Evolutionary conservation across 805 yeast genomes (phyloP), one percentile per base, ranked within the genome.

Genomic region (Ogataea trehalophila): DNA sequence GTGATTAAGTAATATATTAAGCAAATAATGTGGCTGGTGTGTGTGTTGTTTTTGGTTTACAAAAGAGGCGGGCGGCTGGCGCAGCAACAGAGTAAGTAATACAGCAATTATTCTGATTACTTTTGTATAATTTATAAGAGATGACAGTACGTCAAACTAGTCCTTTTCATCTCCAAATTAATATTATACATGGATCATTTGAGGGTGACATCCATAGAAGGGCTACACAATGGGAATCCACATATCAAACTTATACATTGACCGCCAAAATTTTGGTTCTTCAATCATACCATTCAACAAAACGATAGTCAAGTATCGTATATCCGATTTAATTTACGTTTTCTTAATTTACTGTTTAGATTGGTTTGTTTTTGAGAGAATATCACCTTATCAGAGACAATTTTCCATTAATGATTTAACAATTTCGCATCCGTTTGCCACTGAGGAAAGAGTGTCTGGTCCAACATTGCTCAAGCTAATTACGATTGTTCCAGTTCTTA

Each of bases 381-480:
- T 63, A 13, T 59, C 70, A 34, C 97, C 97, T 1, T 86, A 85
- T 61, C 80, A 87, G 61, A 75, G 96, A 58, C 88, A 84, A 58
- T 92, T 92, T 62, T 76, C 71, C 43, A 67, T 91, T 46, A 81
- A 82, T 60, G 97, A 92, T 68, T 62, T 81, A 38, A 77, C 92
- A 0, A 79, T 92, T 37, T 80, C 83, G 44, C 95, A 88, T 65
- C 97, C 97, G 1, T 82, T 77, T 63, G 85, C 95, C 0, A 80
- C 77, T 42, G 73, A 69, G 16, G 95, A 92, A 66, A 74, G 87
- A 22, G 95, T 92, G 3, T 71, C 83, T 8, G 79, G 69, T 37
- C 52, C 65, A n/a, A 63, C 70, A 56, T 73, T 89, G 47, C 67
- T 85, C 15, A 54, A 79, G n/a, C 75, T 77, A 57, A 71, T 82